Percentiles rank a stretch among this genome's conserved stretches.
Conservation (phyloP, 495 filamentous ascomycete species). For the Hypoxylon trugodes region DNA sequence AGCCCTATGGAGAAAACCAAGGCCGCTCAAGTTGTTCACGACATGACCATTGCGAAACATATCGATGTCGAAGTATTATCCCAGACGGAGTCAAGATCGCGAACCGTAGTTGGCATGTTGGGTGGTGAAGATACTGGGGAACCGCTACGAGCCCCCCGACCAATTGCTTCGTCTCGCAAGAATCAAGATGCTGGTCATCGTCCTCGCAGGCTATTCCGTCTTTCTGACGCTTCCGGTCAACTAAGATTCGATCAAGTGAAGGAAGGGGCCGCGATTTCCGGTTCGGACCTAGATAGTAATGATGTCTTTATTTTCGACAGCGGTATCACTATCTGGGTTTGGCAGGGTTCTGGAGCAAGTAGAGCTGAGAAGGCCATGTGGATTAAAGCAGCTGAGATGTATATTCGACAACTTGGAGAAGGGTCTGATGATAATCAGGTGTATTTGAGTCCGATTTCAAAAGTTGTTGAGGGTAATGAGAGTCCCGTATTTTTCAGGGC, state of each 20-base stretch:
- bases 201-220: conserved; percentile 59
- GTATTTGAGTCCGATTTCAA: conserved; percentile 59
- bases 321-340: conserved; percentile 65
- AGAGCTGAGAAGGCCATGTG: conserved; percentile 62
- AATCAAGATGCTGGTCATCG: conserved; percentile 22
- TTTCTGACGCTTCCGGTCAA: conserved; percentile 63
- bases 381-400: conserved; percentile 64
- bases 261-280: conserved; percentile 51
- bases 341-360: conserved; percentile 65
- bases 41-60: conserved; percentile 68
- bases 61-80: conserved; percentile 68
- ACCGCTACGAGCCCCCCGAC: conserved; percentile 51
- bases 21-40: conserved; percentile 69
- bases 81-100: conserved; percentile 63
- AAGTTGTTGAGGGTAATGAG: conserved; percentile 63
- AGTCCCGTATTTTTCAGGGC: conserved; percentile 57
- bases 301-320: conserved; percentile 68
- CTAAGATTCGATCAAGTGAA: conserved; percentile 63
- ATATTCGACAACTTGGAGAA: conserved; percentile 59
- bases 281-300: conserved; percentile 58
- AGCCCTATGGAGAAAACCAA: conserved; percentile 72
- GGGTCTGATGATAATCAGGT: conserved; percentile 47
- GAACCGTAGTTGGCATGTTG: conserved; percentile 61
- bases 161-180: conserved; percentile 43
- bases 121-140: conserved; percentile 55